These are phyloP conservation scores for Podila horticola DNA, from an alignment of 192 early-diverging fungal species.

Conservation along the genomic window DNA sequence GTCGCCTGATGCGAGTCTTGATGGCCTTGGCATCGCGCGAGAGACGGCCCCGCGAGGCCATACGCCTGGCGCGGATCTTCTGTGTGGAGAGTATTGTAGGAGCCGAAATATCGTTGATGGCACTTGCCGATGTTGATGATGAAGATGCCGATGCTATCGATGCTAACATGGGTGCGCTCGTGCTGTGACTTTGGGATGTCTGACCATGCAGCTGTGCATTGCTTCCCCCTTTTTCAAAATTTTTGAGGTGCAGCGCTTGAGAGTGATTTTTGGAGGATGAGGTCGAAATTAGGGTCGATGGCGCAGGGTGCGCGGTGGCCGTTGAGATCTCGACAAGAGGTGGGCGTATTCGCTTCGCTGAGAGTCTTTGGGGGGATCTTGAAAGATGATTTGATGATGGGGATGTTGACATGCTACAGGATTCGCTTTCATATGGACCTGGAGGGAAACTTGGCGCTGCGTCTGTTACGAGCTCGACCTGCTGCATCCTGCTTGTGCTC, in stretches of 20 bases:
- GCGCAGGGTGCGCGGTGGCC: background rate
- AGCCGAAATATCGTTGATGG: background rate
- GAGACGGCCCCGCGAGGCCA: conserved; percentile 4
- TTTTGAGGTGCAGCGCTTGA: background rate
- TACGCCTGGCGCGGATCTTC: background rate
- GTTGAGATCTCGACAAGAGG: conserved; percentile 32
- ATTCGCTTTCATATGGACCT: background rate
- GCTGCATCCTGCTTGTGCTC: conserved; percentile 13
- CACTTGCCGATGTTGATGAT: background rate
- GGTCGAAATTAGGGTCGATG: background rate
- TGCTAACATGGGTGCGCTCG: background rate
- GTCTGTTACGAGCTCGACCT: conserved; percentile 28
- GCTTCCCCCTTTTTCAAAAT: background rate
- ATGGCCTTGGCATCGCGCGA: conserved; percentile 22
- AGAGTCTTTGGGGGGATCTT: background rate
- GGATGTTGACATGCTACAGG: background rate
- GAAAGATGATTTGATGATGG: background rate
- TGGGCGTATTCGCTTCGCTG: conserved; percentile 38
- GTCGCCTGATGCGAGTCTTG: conserved; percentile 25
- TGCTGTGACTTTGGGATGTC: background rate
- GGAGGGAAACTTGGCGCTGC: conserved; percentile 1
- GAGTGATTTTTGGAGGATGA: background rate
- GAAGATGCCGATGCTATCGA: background rate
- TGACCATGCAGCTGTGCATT: background rate
- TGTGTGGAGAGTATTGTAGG: background rate